Percentiles rank a stretch among this genome's conserved stretches.
Evolutionary conservation across 2,329 filamentous ascomycete genomes (phyloP).

Genomic region (Apiospora malaysiana): DNA sequence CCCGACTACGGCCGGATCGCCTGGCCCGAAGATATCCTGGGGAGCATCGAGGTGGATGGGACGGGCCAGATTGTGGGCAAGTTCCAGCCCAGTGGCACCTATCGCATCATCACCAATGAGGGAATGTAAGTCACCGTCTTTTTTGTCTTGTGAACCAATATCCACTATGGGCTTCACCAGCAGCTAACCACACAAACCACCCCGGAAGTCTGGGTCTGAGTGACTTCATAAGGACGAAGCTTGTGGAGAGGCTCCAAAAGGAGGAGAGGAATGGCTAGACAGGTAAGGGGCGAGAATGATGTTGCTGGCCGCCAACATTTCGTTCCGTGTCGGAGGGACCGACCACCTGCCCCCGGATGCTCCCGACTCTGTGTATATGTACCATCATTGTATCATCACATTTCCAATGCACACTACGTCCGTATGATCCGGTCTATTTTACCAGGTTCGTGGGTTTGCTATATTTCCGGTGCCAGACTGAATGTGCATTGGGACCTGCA

Average conservation of each 20-base stretch:
- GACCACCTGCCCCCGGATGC: background rate
- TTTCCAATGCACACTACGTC: background rate
- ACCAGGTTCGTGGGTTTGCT: background rate
- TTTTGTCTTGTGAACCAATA: background rate
- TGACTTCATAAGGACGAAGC: slow-evolving; percentile 59
- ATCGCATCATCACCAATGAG: slow-evolving; percentile 68
- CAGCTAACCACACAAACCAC: slow-evolving; percentile 1
- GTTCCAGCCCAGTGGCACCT: slow-evolving; percentile 66
- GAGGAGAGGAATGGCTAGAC: slow-evolving; percentile 48
- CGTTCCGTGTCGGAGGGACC: background rate
- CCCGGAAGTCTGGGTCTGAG: slow-evolving; percentile 56
- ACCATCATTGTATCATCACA: slow-evolving; percentile 2
- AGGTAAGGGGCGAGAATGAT: background rate
- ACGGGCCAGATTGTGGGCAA: slow-evolving; percentile 62
- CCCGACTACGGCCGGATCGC: slow-evolving; percentile 72
- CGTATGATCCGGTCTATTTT: slow-evolving; percentile 6
- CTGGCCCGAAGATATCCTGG: slow-evolving; percentile 73
- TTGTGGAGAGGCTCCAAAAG: slow-evolving; percentile 57
- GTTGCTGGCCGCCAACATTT: background rate
- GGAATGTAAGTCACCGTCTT: slow-evolving; percentile 63
- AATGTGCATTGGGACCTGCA: slow-evolving; percentile 11
- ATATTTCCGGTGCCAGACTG: background rate
- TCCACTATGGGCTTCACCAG: background rate
- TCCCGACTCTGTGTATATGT: slow-evolving; percentile 9
- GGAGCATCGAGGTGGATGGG: slow-evolving; percentile 68